phyloP scores from a whole-genome alignment of 1,284 basidiomycete species.

The Xerocomus minutiporus region DNA sequence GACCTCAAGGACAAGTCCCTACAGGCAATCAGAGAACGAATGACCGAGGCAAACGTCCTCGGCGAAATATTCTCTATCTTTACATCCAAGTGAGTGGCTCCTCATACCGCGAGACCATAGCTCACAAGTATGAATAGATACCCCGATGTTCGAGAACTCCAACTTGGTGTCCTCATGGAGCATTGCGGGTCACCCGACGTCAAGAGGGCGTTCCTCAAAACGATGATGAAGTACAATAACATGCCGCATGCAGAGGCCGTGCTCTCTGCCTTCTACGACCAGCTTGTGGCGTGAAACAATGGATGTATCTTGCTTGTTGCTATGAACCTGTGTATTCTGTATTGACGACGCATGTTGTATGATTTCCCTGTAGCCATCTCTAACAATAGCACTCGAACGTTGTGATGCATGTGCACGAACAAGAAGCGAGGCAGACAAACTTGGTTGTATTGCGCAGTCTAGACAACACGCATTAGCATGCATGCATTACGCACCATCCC shows the following conservation, averaged over 20 bases:
- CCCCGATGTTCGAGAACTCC: slow-evolving; percentile 12
- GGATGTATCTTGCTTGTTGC: background rate
- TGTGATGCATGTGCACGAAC: background rate
- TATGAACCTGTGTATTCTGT: slow-evolving; percentile 1
- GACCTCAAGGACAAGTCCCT: slow-evolving; percentile 20
- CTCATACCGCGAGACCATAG: background rate
- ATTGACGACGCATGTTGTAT: background rate
- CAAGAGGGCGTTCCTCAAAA: slow-evolving; percentile 15
- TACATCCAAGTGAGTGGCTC: slow-evolving; percentile 23
- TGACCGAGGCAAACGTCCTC: slow-evolving; percentile 24
- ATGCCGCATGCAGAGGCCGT: slow-evolving; percentile 20
- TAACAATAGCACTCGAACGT: background rate
- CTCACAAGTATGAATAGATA: slow-evolving; percentile 19
- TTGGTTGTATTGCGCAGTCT: background rate
- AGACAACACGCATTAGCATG: background rate
- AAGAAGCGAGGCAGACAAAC: background rate
- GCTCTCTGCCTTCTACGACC: slow-evolving; percentile 21
- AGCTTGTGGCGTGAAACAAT: slow-evolving; percentile 4
- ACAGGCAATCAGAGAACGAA: slow-evolving; percentile 19
- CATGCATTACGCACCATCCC: slow-evolving; percentile 44
- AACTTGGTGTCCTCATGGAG: slow-evolving; percentile 15
- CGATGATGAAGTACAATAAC: slow-evolving; percentile 9
- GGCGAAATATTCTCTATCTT: slow-evolving; percentile 29
- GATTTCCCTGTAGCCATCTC: background rate
- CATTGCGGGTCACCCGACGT: slow-evolving; percentile 9